Evolutionary conservation across 768 basidiomycete species (phyloP).

Genomic region (Thelephora aurantiotincta): DNA sequence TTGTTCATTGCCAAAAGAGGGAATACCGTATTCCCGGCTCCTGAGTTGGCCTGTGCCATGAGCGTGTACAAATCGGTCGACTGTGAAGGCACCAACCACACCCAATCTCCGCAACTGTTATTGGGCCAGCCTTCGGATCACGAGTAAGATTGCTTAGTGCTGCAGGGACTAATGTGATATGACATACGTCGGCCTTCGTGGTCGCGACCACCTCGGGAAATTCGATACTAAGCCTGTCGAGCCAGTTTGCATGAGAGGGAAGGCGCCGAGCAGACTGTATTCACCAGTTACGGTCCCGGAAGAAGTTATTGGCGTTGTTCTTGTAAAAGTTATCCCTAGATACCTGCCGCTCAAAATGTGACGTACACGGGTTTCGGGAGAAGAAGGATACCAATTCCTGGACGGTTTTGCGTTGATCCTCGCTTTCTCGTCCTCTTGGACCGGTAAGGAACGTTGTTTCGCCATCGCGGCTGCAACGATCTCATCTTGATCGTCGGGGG

Average conservation of each 20-base stretch:
- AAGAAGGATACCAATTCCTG: conserved; percentile 43
- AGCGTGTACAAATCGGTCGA: background rate
- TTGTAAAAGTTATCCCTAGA: conserved; percentile 90
- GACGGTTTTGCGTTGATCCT: conserved; percentile 65
- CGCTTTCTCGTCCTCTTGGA: conserved; percentile 54
- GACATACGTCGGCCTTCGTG: conserved; percentile 43
- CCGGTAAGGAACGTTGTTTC: conserved; percentile 59
- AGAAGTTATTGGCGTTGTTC: conserved; percentile 76
- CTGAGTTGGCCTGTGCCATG: conserved; percentile 22
- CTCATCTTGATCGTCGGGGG: conserved; percentile 69
- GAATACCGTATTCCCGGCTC: conserved; percentile 91
- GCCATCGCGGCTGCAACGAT: conserved; percentile 54
- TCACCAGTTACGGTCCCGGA: conserved; percentile 86
- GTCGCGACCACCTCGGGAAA: conserved; percentile 78
- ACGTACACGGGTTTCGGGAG: background rate
- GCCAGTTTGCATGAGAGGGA: background rate
- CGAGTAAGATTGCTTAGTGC: background rate
- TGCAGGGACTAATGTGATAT: conserved; percentile 2
- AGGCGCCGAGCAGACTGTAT: conserved; percentile 2
- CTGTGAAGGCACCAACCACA: conserved; percentile 47
- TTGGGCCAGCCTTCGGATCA: conserved; percentile 51
- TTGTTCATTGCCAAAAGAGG: conserved; percentile 73
- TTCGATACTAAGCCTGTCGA: conserved; percentile 72
- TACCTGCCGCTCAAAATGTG: background rate
- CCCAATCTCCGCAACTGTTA: conserved; percentile 75